Evolutionary conservation across 768 basidiomycete genomes (phyloP).

Genomic region (Boletus pseudo-olivaceus): DNA sequence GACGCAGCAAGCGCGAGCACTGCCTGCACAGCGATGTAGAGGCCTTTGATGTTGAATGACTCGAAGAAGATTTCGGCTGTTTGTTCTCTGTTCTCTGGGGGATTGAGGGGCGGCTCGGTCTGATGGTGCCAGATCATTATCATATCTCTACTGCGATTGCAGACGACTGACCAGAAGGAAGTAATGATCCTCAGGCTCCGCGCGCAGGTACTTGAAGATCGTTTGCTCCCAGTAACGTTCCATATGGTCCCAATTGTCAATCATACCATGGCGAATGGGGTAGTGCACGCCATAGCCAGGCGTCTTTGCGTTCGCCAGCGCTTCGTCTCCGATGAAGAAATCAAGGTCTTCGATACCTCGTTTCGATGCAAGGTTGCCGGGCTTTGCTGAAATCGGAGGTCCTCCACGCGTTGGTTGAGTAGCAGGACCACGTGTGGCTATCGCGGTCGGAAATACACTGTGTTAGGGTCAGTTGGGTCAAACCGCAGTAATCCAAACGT

Average conservation of each 20-base stretch:
- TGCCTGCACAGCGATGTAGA: slow-evolving; percentile 98
- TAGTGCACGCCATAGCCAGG: slow-evolving; percentile 92
- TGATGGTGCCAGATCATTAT: slow-evolving; percentile 29
- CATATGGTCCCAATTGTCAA: slow-evolving; percentile 99
- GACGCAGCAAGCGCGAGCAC: slow-evolving; percentile 97
- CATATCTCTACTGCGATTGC: neutral
- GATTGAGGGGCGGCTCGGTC: slow-evolving; percentile 99
- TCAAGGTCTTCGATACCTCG: slow-evolving; percentile 98
- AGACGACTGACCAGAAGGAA: slow-evolving; percentile 79
- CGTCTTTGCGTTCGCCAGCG: slow-evolving; percentile 92
- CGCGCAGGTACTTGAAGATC: slow-evolving; percentile 98
- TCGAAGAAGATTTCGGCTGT: slow-evolving; percentile 99
- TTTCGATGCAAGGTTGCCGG: slow-evolving; percentile 91
- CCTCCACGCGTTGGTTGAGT: slow-evolving; percentile 58
- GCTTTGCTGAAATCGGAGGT: slow-evolving; percentile 78
- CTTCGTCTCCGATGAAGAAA: slow-evolving; percentile 99
- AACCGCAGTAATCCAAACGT: neutral
- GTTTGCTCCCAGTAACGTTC: slow-evolving; percentile 99
- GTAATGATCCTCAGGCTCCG: slow-evolving; percentile 98
- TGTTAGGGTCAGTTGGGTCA: slow-evolving; percentile 4
- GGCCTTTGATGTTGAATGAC: slow-evolving; percentile 97
- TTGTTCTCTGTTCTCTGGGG: slow-evolving; percentile 98
- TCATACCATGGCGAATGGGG: slow-evolving; percentile 96
- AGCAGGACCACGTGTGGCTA: slow-evolving; percentile 78
- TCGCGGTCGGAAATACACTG: slow-evolving; percentile 97